Base-by-base conservation (phyloP, 306 rosid species). In the Quercus robur region DNA sequence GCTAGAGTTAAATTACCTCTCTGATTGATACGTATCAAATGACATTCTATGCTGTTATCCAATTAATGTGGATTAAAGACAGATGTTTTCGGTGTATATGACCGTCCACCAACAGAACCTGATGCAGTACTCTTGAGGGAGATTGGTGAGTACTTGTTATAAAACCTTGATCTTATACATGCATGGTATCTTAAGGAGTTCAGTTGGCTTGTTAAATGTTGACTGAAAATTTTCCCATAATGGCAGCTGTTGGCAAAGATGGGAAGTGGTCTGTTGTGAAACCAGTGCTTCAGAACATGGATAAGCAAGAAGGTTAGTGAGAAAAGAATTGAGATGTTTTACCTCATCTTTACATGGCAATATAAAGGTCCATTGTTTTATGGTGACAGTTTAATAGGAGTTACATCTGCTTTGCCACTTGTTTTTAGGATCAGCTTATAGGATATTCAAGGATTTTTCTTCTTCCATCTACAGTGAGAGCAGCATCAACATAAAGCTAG, bases 51-150 rank as follows among this genome's bases (percentile, higher is more conserved):
- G 63, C 66, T 82, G 84, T 88, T 83, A 84, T 86, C 90, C 73
- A 52, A 78, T 83, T 59, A 85, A 69, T 58, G 44, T 81, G 58
- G 81, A 66, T 84, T 26, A 71, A 89, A 93, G 99, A 94, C 97
- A 4, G 97, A 94, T 86, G 99, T 94, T 77, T 84, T 79, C 4
- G 97, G 97, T 6, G 99, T 94, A 31, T 94, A 94, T 81, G 94
- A 93, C 83, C 92, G 94, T 44, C 99, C 99, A 20, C 97, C 97
- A 38, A 81, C 85, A 3, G 95, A 92, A 61, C 82, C 91, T 55
- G 46, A 80, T 81, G 99, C 99, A 5, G 58, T 91, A 30, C 97
- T 94, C 77, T 69, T 93, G 55, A 86, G 88, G 82, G 99, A 93
- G 85, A 94, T 94, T 17, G 97, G 97, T 91, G 82, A 88, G 85